Percentiles rank a stretch among this genome's conserved stretches.
Conservation (phyloP, 345 rosid species). For the Syzygium jambos region DNA sequence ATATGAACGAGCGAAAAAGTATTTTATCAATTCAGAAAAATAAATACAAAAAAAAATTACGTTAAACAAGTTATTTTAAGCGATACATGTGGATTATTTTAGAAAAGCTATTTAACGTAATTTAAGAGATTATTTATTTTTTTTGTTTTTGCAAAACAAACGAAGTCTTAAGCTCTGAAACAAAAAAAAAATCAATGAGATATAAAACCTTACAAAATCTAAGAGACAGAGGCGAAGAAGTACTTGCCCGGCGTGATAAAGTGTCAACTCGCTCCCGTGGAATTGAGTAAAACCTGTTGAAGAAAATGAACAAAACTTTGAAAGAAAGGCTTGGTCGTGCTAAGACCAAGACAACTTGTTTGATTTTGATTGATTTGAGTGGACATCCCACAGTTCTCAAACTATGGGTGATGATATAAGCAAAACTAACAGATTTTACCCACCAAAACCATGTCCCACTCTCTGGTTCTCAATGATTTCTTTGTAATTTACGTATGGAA, state of each 20-base stretch:
- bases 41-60: fast-evolving
- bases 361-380: not conserved
- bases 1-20: fast-evolving
- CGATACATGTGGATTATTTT: not conserved
- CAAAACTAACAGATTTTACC: not conserved
- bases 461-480: not conserved
- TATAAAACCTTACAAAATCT: no score
- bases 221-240: no score
- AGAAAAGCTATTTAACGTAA: no score
- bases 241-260: not conserved
- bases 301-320: not conserved
- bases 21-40: not conserved
- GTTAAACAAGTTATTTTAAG: not conserved
- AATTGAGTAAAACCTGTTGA: not conserved
- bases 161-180: no score
- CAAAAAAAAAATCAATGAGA: no score
- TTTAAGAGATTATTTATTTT: no score
- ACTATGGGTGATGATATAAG: not conserved
- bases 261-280: not conserved
- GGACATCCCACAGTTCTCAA: not conserved
- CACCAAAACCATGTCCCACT: not conserved
- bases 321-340: not conserved
- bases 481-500: not conserved
- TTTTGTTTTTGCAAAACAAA: no score
- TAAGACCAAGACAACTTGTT: not conserved